Percentiles rank a stretch among this genome's conserved stretches.
These are phyloP conservation scores for Colletotrichum eremochloae DNA, from an alignment of 2,329 filamentous ascomycete genomes.

Conservation along the genomic window DNA sequence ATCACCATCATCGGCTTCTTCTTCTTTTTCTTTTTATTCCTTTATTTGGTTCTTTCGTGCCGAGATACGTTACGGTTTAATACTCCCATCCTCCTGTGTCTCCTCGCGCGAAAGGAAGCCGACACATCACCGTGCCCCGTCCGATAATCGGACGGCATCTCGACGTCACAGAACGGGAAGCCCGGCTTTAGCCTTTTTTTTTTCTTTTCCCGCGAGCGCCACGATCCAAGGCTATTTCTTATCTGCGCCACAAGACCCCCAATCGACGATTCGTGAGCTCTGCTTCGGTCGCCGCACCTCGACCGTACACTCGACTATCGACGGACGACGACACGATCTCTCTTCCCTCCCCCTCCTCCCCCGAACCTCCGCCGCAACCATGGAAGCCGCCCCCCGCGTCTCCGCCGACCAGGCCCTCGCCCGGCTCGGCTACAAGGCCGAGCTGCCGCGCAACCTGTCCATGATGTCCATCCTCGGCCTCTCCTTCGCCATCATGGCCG, in stretches of 20 bases:
- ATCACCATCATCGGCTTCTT: neutral
- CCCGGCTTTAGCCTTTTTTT: neutral
- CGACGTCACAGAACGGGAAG: neutral
- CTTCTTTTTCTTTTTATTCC: neutral
- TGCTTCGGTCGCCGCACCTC: neutral
- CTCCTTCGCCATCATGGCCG: constrained; percentile 82
- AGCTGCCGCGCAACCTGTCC: constrained; percentile 64
- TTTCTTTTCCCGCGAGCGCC: neutral
- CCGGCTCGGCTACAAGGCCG: constrained; percentile 62
- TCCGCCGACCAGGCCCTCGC: constrained; percentile 51
- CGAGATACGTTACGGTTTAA: neutral
- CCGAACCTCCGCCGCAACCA: constrained; percentile 8
- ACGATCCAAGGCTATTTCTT: neutral
- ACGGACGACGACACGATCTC: neutral
- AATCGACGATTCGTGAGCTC: neutral
- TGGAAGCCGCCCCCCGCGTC: constrained; percentile 30
- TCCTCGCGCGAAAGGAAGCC: neutral
- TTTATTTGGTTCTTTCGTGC: neutral
- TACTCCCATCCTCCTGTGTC: neutral
- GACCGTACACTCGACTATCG: neutral
- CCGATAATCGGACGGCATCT: neutral
- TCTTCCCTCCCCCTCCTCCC: too few relatives aligned
- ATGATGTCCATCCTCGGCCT: constrained; percentile 71
- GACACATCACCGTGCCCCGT: neutral
- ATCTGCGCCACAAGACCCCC: neutral